Base-by-base conservation (phyloP, 2,329 filamentous ascomycete species). In the Aureobasidium sp. region DNA sequence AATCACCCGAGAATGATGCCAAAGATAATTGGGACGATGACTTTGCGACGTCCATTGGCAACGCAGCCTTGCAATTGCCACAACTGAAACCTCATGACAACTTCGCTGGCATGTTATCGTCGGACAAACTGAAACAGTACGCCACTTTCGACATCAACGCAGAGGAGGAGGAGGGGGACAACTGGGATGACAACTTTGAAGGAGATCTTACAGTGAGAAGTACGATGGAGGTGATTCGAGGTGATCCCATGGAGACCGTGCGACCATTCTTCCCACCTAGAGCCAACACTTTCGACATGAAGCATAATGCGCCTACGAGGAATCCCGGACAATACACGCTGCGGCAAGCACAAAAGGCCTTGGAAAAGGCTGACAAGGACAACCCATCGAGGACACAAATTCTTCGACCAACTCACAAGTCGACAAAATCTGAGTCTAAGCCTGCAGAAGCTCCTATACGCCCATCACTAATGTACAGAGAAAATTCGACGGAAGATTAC, bases 1-100 rank as follows among this genome's bases (percentile, higher is more conserved):
- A 79, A 54, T 83, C 82, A 3, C 77, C 81, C 8, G 80, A 82
- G 37, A 76, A 80, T 9, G 76, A 78, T 34, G 89, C 94, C 70
- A 90, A 95, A 69, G 93, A 99, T 72, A 97, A 97, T 67, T 99
- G 94, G 94, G 94, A 99, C 70, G 86, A 95, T 73, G 94, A 99
- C 72, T 99, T 99, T 76, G 86, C 90, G 39, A 63, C 62, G 5
- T 63, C 64, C 2, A 95, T 96, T 65, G 94, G 90, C 25, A 89
- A 91, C 3, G 89, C 84, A 65, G 91, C 90, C 5, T 80, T 97
- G 61, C 87, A 93, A 65, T 80, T 97, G 62, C 91, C 94, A 21
- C 92, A 96, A 66, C 83, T 96, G 58, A 91, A 90, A 68, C 89
- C 91, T 0, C 91, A 96, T 66, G 93, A 97, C 71, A 92, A 96